A percentile compares a stretch with the other conserved stretches of the same genome.
Conservation (phyloP, 2,329 filamentous ascomycete genomes). For the Ceratocystis ficicola region DNA sequence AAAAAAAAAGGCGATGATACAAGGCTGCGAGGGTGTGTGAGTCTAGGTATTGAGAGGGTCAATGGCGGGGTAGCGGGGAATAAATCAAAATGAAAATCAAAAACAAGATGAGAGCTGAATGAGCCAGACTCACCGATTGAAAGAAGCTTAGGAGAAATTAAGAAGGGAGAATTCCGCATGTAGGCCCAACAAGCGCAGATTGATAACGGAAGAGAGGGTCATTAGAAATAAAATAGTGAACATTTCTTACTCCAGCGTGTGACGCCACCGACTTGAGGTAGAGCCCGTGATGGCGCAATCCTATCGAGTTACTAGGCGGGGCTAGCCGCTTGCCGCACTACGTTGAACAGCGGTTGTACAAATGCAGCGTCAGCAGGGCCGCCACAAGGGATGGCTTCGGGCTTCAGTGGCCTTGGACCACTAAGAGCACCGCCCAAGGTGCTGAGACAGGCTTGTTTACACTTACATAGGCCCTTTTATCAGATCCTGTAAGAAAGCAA, state of each 20-base stretch:
- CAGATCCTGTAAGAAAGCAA: constrained; percentile 6
- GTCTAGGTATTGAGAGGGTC: neutral
- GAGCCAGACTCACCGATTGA: neutral
- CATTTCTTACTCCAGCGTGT: neutral
- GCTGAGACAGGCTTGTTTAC: neutral
- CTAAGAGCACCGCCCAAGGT: neutral
- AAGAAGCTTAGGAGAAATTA: neutral
- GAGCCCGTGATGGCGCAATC: constrained; percentile 13
- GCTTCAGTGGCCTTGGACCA: neutral
- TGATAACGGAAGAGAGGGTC: constrained; percentile 16
- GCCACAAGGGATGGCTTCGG: neutral
- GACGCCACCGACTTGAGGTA: constrained; percentile 11
- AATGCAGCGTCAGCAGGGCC: neutral
- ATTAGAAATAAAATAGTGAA: neutral
- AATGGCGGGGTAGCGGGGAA: constrained; percentile 19
- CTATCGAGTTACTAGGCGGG: neutral
- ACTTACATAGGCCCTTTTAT: neutral
- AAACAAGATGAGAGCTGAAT: neutral
- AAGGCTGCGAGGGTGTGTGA: neutral
- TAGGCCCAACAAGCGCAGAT: constrained; percentile 6
- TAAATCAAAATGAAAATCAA: neutral
- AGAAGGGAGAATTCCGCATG: neutral
- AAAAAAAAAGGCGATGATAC: neutral
- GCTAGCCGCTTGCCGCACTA: neutral
- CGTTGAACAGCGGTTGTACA: neutral